Conservation (phyloP, 2,329 filamentous ascomycete genomes). For the Colletotrichum limetticola region DNA sequence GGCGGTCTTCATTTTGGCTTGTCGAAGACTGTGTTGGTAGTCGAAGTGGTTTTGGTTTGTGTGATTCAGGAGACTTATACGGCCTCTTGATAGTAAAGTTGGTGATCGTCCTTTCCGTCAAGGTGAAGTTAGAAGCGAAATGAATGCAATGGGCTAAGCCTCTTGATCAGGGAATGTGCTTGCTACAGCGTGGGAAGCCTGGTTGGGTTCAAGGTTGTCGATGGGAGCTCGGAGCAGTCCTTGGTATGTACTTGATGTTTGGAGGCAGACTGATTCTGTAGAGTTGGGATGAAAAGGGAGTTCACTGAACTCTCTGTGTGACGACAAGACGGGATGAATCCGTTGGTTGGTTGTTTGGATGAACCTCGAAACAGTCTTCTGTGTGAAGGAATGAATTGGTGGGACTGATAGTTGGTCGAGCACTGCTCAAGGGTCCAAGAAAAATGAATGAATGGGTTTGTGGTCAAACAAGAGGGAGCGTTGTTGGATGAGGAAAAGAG, state of each 20-base stretch:
- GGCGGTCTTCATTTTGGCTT: slow-evolving; percentile 56
- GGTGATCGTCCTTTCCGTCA: slow-evolving; percentile 7
- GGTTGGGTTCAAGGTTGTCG: slow-evolving; percentile 14
- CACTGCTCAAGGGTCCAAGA: slow-evolving; percentile 32
- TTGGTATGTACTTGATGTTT: slow-evolving; percentile 25
- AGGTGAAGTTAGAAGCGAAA: slow-evolving; percentile 34
- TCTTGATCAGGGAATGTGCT: slow-evolving; percentile 33
- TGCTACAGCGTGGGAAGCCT: slow-evolving; percentile 17
- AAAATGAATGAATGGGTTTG: slow-evolving; percentile 33
- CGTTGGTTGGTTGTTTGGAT: slow-evolving; percentile 17
- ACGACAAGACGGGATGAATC: slow-evolving; percentile 27
- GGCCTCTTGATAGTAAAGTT: slow-evolving; percentile 8
- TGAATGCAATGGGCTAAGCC: slow-evolving; percentile 26
- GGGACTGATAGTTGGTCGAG: slow-evolving; percentile 29
- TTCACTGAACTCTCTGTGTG: slow-evolving; percentile 34
- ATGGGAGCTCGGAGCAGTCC: slow-evolving; percentile 28
- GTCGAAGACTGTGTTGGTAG: not conserved
- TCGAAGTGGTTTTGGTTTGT: not conserved
- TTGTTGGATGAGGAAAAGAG: slow-evolving; percentile 25
- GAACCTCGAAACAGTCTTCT: slow-evolving; percentile 28
- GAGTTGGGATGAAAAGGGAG: slow-evolving; percentile 30
- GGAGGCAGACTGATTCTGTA: slow-evolving; percentile 5
- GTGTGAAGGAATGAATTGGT: slow-evolving; percentile 31
- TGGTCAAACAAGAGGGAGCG: slow-evolving; percentile 34
- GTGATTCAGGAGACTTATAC: slow-evolving; percentile 21